A percentile compares a stretch with the other conserved stretches of the same genome.
These are phyloP conservation scores for Amauroascus verrucosus DNA, from an alignment of 2,329 filamentous ascomycete species.

Conservation along the genomic window DNA sequence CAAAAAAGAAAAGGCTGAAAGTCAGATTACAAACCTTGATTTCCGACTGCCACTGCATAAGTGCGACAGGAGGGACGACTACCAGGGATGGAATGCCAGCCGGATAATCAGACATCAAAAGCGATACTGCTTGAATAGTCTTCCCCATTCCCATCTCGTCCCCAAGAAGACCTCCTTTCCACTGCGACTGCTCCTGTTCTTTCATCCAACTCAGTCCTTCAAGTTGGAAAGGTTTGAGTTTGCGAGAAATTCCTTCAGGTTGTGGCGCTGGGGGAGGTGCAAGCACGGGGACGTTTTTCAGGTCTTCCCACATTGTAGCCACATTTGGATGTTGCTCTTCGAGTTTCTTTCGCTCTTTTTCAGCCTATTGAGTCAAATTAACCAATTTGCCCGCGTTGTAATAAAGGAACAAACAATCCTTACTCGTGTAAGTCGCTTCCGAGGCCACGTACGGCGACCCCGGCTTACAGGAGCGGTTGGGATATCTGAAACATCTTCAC, in stretches of 20 bases:
- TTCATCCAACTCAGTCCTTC: constrained; percentile 93
- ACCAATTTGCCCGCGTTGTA: background rate
- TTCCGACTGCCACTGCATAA: constrained; percentile 90
- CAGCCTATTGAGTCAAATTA: constrained; percentile 25
- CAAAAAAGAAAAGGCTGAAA: background rate
- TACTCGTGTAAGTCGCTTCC: constrained; percentile 1
- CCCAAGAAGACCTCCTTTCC: constrained; percentile 80
- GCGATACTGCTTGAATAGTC: constrained; percentile 92
- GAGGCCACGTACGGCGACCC: background rate
- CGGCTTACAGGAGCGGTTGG: background rate
- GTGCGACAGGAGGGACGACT: constrained; percentile 79
- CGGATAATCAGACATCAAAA: constrained; percentile 96
- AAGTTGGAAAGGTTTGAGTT: constrained; percentile 85
- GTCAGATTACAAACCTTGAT: constrained; percentile 47
- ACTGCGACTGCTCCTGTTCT: constrained; percentile 72
- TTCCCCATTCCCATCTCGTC: constrained; percentile 99
- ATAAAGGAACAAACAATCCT: background rate
- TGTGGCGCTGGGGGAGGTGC: constrained; percentile 56
- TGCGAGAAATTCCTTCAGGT: constrained; percentile 66
- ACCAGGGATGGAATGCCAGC: constrained; percentile 74
- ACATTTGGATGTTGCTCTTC: constrained; percentile 69
- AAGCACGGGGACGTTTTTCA: constrained; percentile 59
- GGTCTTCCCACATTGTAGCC: constrained; percentile 70
- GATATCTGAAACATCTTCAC: no score
- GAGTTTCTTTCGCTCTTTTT: constrained; percentile 54